Evolutionary conservation across 2,329 filamentous ascomycete genomes (phyloP).

Genomic region (Pleurostoma richardsiae): DNA sequence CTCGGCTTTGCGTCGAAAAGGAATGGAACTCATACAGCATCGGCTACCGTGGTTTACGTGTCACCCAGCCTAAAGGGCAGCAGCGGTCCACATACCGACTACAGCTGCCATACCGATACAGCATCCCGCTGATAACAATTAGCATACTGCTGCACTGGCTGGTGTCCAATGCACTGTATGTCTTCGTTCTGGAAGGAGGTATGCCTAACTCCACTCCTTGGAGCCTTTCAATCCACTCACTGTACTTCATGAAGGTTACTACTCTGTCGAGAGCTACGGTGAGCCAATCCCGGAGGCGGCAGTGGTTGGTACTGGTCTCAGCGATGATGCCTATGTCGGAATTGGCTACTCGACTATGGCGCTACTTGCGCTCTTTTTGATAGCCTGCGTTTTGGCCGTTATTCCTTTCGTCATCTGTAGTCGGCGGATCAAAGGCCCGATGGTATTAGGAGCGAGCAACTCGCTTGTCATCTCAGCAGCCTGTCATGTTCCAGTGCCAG

Average conservation of each 20-base stretch:
- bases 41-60: background rate
- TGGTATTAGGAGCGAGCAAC: slow-evolving; percentile 1
- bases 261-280: background rate
- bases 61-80: slow-evolving; percentile 9
- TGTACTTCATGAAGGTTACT: background rate
- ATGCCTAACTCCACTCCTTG: background rate
- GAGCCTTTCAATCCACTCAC: background rate
- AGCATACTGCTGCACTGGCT: slow-evolving; percentile 12
- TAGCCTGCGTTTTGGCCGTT: background rate
- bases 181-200: slow-evolving; percentile 10
- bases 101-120: slow-evolving; percentile 16
- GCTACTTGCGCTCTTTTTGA: background rate
- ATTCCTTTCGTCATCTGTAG: background rate
- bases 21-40: slow-evolving; percentile 14
- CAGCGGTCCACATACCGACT: slow-evolving; percentile 16
- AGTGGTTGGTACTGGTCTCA: background rate
- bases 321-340: background rate
- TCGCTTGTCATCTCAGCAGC: background rate
- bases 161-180: slow-evolving; percentile 13
- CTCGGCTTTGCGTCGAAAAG: slow-evolving; percentile 11
- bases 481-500: background rate
- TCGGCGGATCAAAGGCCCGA: background rate
- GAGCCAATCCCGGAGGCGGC: background rate
- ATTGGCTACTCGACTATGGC: background rate
- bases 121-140: slow-evolving; percentile 11